phyloP scores from a whole-genome alignment of 306 rosid genomes.

The Fagus crenata region DNA sequence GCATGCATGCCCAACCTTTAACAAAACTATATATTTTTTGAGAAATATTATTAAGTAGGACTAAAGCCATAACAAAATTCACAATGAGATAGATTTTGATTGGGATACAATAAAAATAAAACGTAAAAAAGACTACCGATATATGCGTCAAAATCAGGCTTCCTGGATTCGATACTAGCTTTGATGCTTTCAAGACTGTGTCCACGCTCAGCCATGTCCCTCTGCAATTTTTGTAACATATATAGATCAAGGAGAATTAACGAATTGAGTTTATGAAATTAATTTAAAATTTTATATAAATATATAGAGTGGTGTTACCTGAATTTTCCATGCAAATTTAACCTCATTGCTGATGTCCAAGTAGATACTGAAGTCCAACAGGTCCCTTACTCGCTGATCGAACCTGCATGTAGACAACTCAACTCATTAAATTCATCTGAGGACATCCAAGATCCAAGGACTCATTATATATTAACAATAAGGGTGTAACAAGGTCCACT shows the following conservation, averaged over 20 bases:
- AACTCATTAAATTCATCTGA: too few species aligned
- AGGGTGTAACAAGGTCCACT: too few species aligned
- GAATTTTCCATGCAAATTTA: constrained; percentile 99
- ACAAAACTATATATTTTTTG: too few species aligned
- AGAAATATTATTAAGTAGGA: too few species aligned
- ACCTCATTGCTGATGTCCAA: constrained; percentile 98
- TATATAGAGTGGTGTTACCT: constrained; percentile 46
- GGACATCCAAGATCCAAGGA: too few species aligned
- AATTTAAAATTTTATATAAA: background rate
- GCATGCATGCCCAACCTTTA: background rate
- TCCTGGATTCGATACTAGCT: constrained; percentile 96
- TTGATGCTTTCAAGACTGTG: constrained; percentile 99
- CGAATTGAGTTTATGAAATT: too few species aligned
- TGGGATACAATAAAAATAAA: too few species aligned
- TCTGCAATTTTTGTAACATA: constrained; percentile 44
- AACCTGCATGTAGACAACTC: constrained; percentile 46
- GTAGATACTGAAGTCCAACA: constrained; percentile 96
- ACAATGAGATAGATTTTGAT: too few species aligned
- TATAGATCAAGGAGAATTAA: constrained; percentile 13
- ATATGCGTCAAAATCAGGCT: constrained; percentile 93
- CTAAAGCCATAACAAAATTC: too few species aligned
- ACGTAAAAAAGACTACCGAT: constrained; percentile 51
- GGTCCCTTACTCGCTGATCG: constrained; percentile 84
- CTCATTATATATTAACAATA: too few species aligned
- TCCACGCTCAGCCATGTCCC: constrained; percentile 99